Evolutionary conservation across 1,139 yeast genomes (phyloP).

Genomic region (Scheffersomyces illinoinensis): DNA sequence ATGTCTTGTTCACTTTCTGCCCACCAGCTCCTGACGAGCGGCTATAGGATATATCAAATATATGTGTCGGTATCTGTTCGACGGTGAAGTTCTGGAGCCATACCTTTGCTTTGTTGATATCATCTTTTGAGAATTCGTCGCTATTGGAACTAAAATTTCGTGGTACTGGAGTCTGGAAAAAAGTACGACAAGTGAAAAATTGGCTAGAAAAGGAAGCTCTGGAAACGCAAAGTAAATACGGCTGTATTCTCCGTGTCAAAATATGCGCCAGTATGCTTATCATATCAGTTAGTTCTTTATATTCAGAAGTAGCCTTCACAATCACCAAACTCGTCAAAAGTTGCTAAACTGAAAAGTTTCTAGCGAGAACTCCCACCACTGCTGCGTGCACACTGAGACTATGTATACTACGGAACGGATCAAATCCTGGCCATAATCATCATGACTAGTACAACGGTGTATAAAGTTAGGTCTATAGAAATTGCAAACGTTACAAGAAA

Average conservation of each 20-base stretch:
- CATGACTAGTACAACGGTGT: not conserved
- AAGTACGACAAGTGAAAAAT: not conserved
- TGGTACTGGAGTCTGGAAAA: not conserved
- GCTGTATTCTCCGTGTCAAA: not conserved
- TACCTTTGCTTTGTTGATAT: slow-evolving; percentile 32
- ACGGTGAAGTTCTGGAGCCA: slow-evolving; percentile 47
- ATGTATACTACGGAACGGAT: not conserved
- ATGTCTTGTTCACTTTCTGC: slow-evolving; percentile 86
- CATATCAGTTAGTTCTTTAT: not conserved
- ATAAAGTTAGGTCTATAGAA: not conserved
- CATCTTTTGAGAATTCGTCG: slow-evolving; percentile 12
- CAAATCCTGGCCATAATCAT: not conserved
- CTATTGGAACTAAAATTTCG: not conserved
- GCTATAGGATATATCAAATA: slow-evolving; percentile 58
- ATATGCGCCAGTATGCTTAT: not conserved
- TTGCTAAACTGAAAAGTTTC: not conserved
- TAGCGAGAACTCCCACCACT: not conserved
- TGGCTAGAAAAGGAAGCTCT: not conserved
- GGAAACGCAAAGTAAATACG: not conserved
- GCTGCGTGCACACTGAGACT: not conserved
- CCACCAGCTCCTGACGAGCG: slow-evolving; percentile 95
- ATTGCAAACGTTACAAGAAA: not conserved
- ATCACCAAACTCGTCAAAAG: not conserved
- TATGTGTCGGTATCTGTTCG: slow-evolving; percentile 45
- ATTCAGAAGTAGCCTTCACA: no score